phyloP scores from a whole-genome alignment of 2,329 filamentous ascomycete species.

The Clonostachys chloroleuca region DNA sequence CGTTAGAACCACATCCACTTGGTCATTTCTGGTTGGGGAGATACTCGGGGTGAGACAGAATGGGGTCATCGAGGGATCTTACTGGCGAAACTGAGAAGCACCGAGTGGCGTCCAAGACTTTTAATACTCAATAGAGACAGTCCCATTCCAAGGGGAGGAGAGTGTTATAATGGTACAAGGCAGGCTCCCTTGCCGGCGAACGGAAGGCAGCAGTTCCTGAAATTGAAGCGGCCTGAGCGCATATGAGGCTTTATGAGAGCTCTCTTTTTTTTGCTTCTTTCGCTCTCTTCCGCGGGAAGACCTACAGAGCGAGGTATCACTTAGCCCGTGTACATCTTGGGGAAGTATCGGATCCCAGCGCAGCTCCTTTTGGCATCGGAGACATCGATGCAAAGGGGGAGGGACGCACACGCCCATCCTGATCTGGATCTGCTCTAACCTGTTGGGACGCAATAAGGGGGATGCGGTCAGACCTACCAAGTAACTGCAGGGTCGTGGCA shows the following conservation, averaged over 20 bases:
- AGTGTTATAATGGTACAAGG: constrained; percentile 1
- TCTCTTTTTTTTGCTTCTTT: not conserved
- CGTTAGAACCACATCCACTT: not conserved
- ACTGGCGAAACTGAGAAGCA: not conserved
- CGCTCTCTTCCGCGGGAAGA: not conserved
- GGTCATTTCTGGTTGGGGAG: not conserved
- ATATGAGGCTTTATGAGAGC: too few species aligned
- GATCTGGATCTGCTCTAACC: too few species aligned
- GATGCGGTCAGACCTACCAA: too few species aligned
- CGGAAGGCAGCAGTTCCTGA: not conserved
- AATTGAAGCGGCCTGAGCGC: too few species aligned
- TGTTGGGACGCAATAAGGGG: too few species aligned
- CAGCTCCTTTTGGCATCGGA: not conserved
- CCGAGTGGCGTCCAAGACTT: not conserved
- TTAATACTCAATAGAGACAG: constrained; percentile 1
- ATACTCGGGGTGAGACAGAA: not conserved
- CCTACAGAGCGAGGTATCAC: not conserved
- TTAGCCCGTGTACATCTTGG: not conserved
- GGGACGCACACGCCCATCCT: too few species aligned
- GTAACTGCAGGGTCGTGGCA: too few species aligned
- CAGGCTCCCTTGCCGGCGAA: not conserved
- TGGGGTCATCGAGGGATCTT: not conserved
- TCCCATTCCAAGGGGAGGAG: constrained; percentile 1
- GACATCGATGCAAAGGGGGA: too few species aligned
- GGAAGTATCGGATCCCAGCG: not conserved